Percentiles rank a stretch among this genome's conserved stretches.
Conservation (phyloP, 331 rosid genomes). For the Phaseolus coccineus region DNA sequence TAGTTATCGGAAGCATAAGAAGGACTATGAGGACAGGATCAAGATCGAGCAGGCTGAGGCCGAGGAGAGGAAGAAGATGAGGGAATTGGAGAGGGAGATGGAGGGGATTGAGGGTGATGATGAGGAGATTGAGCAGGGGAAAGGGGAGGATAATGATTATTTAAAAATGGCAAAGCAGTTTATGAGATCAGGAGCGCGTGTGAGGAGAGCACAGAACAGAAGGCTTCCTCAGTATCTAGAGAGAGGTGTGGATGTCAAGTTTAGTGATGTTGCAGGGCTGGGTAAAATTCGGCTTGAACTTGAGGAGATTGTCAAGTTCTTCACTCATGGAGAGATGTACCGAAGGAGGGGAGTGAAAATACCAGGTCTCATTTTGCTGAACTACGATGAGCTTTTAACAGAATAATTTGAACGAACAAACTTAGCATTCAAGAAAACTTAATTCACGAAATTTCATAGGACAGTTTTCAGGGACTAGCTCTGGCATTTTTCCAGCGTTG, state of each 20-base stretch:
- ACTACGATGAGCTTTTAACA: constrained; percentile 25
- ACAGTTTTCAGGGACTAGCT: constrained; percentile 3
- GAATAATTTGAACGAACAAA: constrained; percentile 38
- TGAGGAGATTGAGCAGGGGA: constrained; percentile 68
- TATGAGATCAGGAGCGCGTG: constrained; percentile 97
- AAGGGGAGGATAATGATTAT: constrained; percentile 80
- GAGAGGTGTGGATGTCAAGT: constrained; percentile 94
- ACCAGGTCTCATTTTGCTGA: constrained; percentile 69
- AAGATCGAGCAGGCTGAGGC: constrained; percentile 93
- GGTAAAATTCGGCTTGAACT: constrained; percentile 98
- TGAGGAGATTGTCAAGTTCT: constrained; percentile 98
- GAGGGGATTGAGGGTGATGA: constrained; percentile 65
- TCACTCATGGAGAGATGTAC: constrained; percentile 95
- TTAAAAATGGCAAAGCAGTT: constrained; percentile 94
- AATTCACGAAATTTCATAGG: constrained; percentile 26
- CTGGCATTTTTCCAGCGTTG: background rate
- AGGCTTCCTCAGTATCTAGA: constrained; percentile 90
- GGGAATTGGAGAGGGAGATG: constrained; percentile 76
- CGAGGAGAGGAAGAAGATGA: constrained; percentile 89
- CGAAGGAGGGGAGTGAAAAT: constrained; percentile 95
- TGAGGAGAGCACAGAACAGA: constrained; percentile 75
- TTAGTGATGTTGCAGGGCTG: constrained; percentile 92
- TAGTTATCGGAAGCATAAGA: constrained; percentile 85
- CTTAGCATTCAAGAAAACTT: background rate
- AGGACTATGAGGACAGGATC: constrained; percentile 91